Evolutionary conservation across 768 basidiomycete genomes (phyloP).

Genomic region (Scleroderma bovista): DNA sequence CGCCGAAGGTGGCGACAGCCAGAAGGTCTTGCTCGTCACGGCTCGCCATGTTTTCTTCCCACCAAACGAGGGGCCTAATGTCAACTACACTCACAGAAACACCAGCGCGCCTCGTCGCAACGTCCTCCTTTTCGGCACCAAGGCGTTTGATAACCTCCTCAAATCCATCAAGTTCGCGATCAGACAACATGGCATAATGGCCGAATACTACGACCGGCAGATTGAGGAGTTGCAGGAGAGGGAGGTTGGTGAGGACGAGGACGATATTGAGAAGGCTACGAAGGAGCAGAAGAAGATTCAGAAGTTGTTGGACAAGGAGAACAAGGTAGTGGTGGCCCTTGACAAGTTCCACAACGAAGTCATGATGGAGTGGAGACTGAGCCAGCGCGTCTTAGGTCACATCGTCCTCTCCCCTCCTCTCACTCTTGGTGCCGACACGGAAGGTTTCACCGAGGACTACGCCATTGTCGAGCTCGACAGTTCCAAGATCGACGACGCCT

Average conservation of each 20-base stretch:
- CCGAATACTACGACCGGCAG: conserved; percentile 16
- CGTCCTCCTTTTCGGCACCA: conserved; percentile 29
- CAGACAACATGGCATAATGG: conserved; percentile 12
- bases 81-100: conserved; percentile 4
- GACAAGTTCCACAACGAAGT: conserved; percentile 15
- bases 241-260: conserved; percentile 2
- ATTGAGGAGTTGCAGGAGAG: conserved; percentile 20
- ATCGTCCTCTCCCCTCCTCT: conserved; percentile 29
- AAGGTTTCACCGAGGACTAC: conserved; percentile 32
- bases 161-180: conserved; percentile 1
- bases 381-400: conserved; percentile 29
- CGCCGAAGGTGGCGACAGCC: conserved; percentile 26
- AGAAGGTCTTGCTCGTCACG: conserved; percentile 23
- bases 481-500: conserved; percentile 22
- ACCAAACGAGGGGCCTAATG: conserved; percentile 20
- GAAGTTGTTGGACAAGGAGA: conserved; percentile 12
- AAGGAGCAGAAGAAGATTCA: conserved; percentile 5
- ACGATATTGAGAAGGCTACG: conserved; percentile 8
- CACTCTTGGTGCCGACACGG: conserved; percentile 15
- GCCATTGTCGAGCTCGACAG: conserved; percentile 30
- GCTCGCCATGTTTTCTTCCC: conserved; percentile 27
- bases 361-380: conserved; percentile 7
- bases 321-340: conserved; percentile 17
- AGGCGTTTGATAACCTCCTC: too few species aligned
- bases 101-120: conserved; percentile 22